A percentile compares a stretch with the other conserved stretches of the same genome.
Evolutionary conservation across 257 asterid species (phyloP).

Genomic region (Ilex asprella): DNA sequence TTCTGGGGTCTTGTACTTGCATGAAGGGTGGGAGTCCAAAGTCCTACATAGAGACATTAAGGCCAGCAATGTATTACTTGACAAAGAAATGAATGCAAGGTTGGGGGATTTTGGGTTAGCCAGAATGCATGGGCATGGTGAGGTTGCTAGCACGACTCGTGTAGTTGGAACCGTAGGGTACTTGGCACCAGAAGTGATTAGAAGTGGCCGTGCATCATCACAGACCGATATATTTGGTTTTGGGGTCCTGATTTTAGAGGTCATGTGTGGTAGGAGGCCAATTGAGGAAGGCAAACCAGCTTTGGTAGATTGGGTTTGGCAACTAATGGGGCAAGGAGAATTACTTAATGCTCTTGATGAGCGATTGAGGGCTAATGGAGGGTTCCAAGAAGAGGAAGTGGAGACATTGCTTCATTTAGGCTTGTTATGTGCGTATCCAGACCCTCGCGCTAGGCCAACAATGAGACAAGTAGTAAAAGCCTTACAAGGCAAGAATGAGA

Average conservation of each 20-base stretch:
- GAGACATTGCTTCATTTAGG: conserved; percentile 51
- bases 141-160: conserved; percentile 53
- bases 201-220: conserved; percentile 50
- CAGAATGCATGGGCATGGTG: conserved; percentile 56
- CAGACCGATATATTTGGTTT: conserved; percentile 47
- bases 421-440: conserved; percentile 42
- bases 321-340: conserved; percentile 31
- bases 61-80: conserved; percentile 66
- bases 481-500: conserved; percentile 41
- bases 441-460: conserved; percentile 46
- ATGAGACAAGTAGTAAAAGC: conserved; percentile 63
- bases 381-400: conserved; percentile 34
- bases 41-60: conserved; percentile 71
- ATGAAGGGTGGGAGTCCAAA: conserved; percentile 64
- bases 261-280: conserved; percentile 54
- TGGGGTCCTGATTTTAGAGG: conserved; percentile 54
- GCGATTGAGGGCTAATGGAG: conserved; percentile 24
- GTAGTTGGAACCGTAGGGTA: conserved; percentile 73
- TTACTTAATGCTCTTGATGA: conserved; percentile 34
- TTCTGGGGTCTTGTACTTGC: conserved; percentile 48
- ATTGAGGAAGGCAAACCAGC: conserved; percentile 42
- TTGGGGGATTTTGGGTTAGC: conserved; percentile 75
- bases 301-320: conserved; percentile 56
- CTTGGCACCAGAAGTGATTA: conserved; percentile 56
- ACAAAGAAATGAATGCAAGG: conserved; percentile 56